A percentile compares a stretch with the other conserved stretches of the same genome.
Conservation (phyloP, 805 yeast species). For the Vanderwaltozyma polyspora region DNA sequence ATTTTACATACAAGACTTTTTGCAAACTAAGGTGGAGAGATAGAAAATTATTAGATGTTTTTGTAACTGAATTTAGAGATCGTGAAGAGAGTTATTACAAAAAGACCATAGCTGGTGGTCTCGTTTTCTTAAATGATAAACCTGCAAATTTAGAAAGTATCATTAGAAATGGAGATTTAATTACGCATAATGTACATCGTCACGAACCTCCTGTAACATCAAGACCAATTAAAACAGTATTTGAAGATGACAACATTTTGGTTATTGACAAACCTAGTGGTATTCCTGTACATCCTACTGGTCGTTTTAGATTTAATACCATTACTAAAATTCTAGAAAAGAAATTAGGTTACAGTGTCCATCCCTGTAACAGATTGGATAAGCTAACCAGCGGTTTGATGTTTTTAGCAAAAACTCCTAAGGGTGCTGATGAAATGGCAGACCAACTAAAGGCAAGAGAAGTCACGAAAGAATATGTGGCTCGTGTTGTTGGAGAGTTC, state of each 20-base stretch:
- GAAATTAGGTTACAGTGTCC: constrained; percentile 56
- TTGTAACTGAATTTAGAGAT: constrained; percentile 76
- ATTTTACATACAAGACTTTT: constrained; percentile 78
- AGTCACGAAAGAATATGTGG: constrained; percentile 74
- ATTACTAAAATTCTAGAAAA: constrained; percentile 67
- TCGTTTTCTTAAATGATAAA: constrained; percentile 60
- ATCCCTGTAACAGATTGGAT: constrained; percentile 84
- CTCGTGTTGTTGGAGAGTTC: constrained; percentile 79
- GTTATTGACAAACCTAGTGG: constrained; percentile 93
- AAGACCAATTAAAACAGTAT: constrained; percentile 49
- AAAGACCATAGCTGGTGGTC: constrained; percentile 45
- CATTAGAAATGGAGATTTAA: constrained; percentile 71
- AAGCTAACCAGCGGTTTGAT: constrained; percentile 85
- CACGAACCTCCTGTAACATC: constrained; percentile 80
- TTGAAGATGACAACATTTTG: constrained; percentile 62
- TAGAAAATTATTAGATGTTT: constrained; percentile 67
- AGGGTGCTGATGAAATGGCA: constrained; percentile 66
- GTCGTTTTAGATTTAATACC: constrained; percentile 64
- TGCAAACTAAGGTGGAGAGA: constrained; percentile 91
- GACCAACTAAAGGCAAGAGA: constrained; percentile 61
- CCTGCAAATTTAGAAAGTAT: constrained; percentile 54
- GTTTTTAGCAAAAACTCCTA: constrained; percentile 77
- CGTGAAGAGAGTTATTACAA: constrained; percentile 56
- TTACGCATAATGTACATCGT: constrained; percentile 68
- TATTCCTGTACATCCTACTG: constrained; percentile 93